phyloP scores from a whole-genome alignment of 129 eudicot species.

The Artemisia tridentata region DNA sequence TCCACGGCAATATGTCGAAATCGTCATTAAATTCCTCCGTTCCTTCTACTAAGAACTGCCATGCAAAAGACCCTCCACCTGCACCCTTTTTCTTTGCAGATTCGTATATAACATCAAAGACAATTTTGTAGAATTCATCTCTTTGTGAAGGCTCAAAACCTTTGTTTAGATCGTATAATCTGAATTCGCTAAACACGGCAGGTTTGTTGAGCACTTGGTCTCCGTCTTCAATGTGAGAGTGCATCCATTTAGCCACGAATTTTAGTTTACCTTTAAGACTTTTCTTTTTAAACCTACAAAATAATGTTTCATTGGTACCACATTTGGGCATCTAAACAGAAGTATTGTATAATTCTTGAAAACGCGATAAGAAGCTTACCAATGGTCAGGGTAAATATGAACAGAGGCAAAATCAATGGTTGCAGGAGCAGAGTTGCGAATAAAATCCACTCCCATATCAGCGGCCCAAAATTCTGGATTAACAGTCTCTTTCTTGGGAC shows the following conservation, averaged over 20 bases:
- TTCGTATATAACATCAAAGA: constrained; percentile 65
- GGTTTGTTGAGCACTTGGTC: constrained; percentile 78
- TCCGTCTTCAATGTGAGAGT: constrained; percentile 87
- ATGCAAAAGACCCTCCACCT: constrained; percentile 86
- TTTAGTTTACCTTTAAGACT: constrained; percentile 60
- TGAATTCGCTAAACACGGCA: constrained; percentile 77
- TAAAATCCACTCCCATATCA: constrained; percentile 81
- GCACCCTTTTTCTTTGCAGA: constrained; percentile 70
- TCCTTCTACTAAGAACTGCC: constrained; percentile 94
- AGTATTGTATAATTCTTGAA: background rate
- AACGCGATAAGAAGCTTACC: constrained; percentile 46
- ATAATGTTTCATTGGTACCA: too few relatives aligned
- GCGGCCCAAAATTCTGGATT: constrained; percentile 91
- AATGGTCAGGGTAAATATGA: constrained; percentile 97
- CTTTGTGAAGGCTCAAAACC: constrained; percentile 64
- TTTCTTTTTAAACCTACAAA: constrained; percentile 55
- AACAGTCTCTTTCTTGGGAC: constrained; percentile 53
- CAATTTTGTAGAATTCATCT: constrained; percentile 55
- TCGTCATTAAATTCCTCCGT: constrained; percentile 85
- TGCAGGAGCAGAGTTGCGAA: constrained; percentile 77
- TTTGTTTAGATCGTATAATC: constrained; percentile 64
- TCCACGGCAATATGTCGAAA: constrained; percentile 81
- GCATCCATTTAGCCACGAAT: constrained; percentile 77
- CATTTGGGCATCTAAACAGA: background rate
- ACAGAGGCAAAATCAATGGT: constrained; percentile 88